A percentile compares a stretch with the other conserved stretches of the same genome.
phyloP scores from a whole-genome alignment of 352 stramenopile genomes.

The Blastocystis sp. region DNA sequence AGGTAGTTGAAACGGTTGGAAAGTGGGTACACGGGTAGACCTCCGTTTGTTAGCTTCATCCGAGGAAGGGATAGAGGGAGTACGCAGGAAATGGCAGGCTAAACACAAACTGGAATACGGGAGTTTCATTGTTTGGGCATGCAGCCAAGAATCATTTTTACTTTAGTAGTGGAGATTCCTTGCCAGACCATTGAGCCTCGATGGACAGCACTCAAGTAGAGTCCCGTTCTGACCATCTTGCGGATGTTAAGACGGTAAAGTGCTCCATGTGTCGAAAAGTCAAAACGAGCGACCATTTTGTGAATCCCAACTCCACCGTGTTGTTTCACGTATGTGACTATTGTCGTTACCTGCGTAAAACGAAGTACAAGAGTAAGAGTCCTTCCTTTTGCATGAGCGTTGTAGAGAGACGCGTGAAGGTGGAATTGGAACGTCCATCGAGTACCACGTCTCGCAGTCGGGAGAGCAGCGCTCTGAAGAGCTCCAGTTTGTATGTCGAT shows the following conservation, averaged over 20 bases:
- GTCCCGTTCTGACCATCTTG: neutral
- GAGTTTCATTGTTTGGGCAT: neutral
- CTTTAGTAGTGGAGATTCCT: neutral
- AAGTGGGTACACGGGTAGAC: no score
- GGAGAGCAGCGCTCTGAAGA: constrained; percentile 19
- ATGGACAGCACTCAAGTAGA: constrained; percentile 28
- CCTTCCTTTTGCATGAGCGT: neutral
- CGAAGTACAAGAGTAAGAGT: constrained; percentile 62
- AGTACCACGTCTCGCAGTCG: constrained; percentile 17
- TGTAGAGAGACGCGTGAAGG: constrained; percentile 55
- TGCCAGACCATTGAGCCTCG: neutral
- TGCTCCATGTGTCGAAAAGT: constrained; percentile 67
- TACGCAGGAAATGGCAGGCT: neutral
- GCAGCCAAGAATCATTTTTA: neutral
- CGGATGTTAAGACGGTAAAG: constrained; percentile 63
- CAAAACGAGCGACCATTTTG: constrained; percentile 65
- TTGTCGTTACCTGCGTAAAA: constrained; percentile 57
- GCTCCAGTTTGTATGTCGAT: neutral
- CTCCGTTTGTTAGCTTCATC: no score
- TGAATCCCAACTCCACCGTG: constrained; percentile 53
- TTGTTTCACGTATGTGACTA: constrained; percentile 63
- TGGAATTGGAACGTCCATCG: constrained; percentile 40
- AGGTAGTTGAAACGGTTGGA: no score
- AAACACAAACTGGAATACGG: neutral
- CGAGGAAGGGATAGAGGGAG: no score